phyloP scores from a whole-genome alignment of 169 alveolate species.

The Theileria annulata region DNA sequence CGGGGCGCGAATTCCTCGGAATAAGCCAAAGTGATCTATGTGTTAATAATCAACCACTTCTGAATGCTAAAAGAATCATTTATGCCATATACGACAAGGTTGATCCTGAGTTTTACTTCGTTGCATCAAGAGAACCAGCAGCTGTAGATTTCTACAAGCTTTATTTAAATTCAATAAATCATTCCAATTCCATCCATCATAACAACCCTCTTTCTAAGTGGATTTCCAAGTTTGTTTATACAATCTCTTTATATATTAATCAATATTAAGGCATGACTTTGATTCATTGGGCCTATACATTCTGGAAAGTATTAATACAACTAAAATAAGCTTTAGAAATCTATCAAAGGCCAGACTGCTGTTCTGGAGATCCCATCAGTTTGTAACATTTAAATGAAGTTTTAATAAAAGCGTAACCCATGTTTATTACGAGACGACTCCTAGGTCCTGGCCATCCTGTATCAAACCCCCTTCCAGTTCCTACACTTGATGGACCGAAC shows the following conservation, averaged over 20 bases:
- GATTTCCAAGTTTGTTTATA: constrained; percentile 19
- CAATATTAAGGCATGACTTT: constrained; percentile 23
- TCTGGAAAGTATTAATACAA: constrained; percentile 43
- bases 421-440: background rate
- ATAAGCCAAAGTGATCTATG: constrained; percentile 22
- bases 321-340: constrained; percentile 24
- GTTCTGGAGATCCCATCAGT: constrained; percentile 38
- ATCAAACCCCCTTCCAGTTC: constrained; percentile 46
- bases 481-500: constrained; percentile 54
- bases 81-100: constrained; percentile 42
- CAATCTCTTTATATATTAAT: background rate
- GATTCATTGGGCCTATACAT: constrained; percentile 41
- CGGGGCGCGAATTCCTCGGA: constrained; percentile 31
- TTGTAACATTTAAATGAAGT: background rate
- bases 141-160: constrained; percentile 44
- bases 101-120: constrained; percentile 33
- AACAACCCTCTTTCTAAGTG: background rate
- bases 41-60: constrained; percentile 24
- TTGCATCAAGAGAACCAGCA: constrained; percentile 65
- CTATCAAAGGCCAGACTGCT: constrained; percentile 34
- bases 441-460: constrained; percentile 61
- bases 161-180: constrained; percentile 12
- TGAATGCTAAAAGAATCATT: constrained; percentile 35
- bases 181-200: background rate
- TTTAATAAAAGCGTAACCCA: background rate